Conservation (phyloP, 164 flowering plant genomes). For the Magnolia changhungtana region DNA sequence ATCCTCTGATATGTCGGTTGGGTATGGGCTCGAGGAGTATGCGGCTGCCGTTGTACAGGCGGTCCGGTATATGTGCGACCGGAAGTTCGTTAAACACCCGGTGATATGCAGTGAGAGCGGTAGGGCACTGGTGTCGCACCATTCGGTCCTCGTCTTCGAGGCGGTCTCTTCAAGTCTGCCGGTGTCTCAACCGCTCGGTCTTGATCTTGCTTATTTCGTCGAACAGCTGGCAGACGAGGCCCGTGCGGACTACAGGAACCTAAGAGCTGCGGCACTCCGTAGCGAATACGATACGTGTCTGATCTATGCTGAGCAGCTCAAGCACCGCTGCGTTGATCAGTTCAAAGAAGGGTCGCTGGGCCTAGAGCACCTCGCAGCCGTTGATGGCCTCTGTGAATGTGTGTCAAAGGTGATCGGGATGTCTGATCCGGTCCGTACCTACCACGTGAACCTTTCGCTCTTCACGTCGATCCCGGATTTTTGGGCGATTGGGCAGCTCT, state of each 20-base stretch:
- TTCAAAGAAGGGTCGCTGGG: slow-evolving; percentile 80
- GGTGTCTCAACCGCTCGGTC: slow-evolving; percentile 17
- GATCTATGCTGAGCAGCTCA: slow-evolving; percentile 66
- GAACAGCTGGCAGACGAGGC: slow-evolving; percentile 64
- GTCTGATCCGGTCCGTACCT: slow-evolving; percentile 54
- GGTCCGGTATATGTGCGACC: slow-evolving; percentile 58
- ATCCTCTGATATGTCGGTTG: slow-evolving; percentile 80
- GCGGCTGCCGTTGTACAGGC: slow-evolving; percentile 76
- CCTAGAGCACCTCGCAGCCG: slow-evolving; percentile 81
- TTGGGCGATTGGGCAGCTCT: slow-evolving; percentile 92
- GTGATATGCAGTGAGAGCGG: slow-evolving; percentile 95
- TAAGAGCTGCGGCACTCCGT: slow-evolving; percentile 45
- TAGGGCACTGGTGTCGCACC: slow-evolving; percentile 93
- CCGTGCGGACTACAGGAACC: slow-evolving; percentile 46
- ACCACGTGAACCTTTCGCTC: slow-evolving; percentile 84
- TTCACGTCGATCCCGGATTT: slow-evolving; percentile 94
- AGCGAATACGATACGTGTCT: slow-evolving; percentile 65
- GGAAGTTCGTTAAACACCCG: slow-evolving; percentile 74
- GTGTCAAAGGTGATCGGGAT: slow-evolving; percentile 52
- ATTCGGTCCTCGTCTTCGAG: slow-evolving; percentile 81
- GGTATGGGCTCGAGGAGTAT: slow-evolving; percentile 74
- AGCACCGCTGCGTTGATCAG: slow-evolving; percentile 74
- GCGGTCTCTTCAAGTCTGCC: slow-evolving; percentile 53
- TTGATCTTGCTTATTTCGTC: slow-evolving; percentile 28
- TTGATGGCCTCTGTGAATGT: slow-evolving; percentile 70